A percentile compares a stretch with the other conserved stretches of the same genome.
phyloP scores from a whole-genome alignment of 2,329 filamentous ascomycete genomes.

The Stachybotrys chlorohalonatus region DNA sequence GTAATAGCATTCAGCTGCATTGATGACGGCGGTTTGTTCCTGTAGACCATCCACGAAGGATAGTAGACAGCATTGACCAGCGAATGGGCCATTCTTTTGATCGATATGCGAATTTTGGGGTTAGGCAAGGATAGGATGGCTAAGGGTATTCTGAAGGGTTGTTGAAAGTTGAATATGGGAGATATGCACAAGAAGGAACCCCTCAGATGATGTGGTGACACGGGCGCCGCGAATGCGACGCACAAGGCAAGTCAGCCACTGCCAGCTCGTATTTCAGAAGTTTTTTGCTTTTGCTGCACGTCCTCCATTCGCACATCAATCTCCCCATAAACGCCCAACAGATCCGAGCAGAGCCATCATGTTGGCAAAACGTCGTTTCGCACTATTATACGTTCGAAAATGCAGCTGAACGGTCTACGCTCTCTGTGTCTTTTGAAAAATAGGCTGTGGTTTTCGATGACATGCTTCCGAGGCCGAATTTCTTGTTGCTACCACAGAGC shows the following conservation, averaged over 20 bases:
- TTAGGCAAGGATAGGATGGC: background rate
- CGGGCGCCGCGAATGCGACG: background rate
- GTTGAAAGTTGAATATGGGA: background rate
- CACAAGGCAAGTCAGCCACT: background rate
- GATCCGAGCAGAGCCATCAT: too few species aligned
- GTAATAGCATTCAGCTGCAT: slow-evolving; percentile 48
- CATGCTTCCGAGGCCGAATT: too few species aligned
- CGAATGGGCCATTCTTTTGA: slow-evolving; percentile 5
- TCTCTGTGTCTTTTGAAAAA: too few species aligned
- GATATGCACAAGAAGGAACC: background rate
- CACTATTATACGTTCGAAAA: too few species aligned
- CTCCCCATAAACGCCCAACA: background rate
- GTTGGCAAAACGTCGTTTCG: too few species aligned
- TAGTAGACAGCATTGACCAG: slow-evolving; percentile 45
- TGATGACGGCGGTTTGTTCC: slow-evolving; percentile 48
- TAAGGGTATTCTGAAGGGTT: background rate
- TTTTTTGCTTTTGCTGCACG: background rate
- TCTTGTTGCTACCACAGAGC: too few species aligned
- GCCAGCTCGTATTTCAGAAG: background rate
- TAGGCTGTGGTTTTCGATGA: too few species aligned
- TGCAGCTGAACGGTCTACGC: too few species aligned
- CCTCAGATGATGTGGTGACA: background rate
- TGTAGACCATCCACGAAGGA: slow-evolving; percentile 56
- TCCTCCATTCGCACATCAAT: background rate
- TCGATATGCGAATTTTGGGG: background rate